Evolutionary conservation across 1,284 basidiomycete genomes (phyloP).

Genomic region (Mycosarcoma maydis): DNA sequence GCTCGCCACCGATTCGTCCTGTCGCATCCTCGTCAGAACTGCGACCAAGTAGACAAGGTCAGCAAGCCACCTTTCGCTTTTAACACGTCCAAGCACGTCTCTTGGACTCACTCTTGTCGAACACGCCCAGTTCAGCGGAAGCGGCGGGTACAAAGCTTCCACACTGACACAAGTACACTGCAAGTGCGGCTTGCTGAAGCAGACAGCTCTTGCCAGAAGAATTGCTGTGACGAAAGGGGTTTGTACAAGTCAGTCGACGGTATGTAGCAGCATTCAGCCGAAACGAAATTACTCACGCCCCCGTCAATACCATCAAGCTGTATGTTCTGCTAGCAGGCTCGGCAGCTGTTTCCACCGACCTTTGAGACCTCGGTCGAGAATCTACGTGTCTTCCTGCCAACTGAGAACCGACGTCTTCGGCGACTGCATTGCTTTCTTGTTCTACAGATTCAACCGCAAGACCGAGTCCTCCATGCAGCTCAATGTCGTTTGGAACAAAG

Average conservation of each 20-base stretch:
- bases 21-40: constrained; percentile 48
- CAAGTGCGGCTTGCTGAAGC: constrained; percentile 41
- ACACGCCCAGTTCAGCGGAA: constrained; percentile 39
- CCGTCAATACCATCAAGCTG: constrained; percentile 47
- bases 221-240: constrained; percentile 39
- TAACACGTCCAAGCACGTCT: not conserved
- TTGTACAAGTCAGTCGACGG: too few species aligned
- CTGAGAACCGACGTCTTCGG: not conserved
- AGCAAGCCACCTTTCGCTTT: not conserved
- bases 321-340: not conserved
- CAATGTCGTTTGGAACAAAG: constrained; percentile 47
- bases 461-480: constrained; percentile 28
- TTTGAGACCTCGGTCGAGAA: not conserved
- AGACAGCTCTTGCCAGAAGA: constrained; percentile 50
- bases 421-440: not conserved
- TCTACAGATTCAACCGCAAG: not conserved
- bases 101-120: constrained; percentile 31
- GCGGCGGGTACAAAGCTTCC: constrained; percentile 41
- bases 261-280: too few species aligned
- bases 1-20: constrained; percentile 44
- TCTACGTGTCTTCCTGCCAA: not conserved
- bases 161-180: constrained; percentile 36
- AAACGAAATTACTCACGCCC: constrained; percentile 49
- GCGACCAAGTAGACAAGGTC: not conserved
- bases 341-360: not conserved